A percentile compares a stretch with the other conserved stretches of the same genome.
Conservation (phyloP, 768 basidiomycete species). For the Ramaria rubella region DNA sequence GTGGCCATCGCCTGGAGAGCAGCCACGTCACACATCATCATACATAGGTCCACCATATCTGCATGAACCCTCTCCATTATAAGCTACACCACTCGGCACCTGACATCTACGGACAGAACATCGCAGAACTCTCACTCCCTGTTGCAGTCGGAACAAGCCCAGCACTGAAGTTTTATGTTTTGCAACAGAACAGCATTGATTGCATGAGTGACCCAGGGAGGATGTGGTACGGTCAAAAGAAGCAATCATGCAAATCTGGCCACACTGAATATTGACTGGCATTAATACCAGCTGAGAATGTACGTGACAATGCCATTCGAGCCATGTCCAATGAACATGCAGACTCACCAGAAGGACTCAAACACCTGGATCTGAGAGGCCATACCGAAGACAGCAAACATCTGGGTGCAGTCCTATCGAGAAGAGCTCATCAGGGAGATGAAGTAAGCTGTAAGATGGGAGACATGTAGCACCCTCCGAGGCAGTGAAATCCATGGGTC, state of each 20-base stretch:
- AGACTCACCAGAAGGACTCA: background rate
- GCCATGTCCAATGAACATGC: conserved; percentile 7
- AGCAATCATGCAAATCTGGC: conserved; percentile 41
- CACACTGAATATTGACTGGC: conserved; percentile 36
- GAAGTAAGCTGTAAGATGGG: too few relatives aligned
- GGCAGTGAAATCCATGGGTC: too few relatives aligned
- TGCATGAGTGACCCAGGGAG: conserved; percentile 23
- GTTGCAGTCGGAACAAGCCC: conserved; percentile 30
- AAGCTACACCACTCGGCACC: conserved; percentile 44
- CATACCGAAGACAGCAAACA: background rate
- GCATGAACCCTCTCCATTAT: background rate
- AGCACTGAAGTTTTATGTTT: background rate
- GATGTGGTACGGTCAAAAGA: conserved; percentile 49
- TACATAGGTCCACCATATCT: background rate
- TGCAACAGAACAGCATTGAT: background rate
- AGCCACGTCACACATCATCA: conserved; percentile 24
- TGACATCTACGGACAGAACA: conserved; percentile 48
- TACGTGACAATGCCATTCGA: background rate
- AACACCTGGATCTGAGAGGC: conserved; percentile 7
- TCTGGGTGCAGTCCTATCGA: conserved; percentile 8
- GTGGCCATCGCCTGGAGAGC: conserved; percentile 44
- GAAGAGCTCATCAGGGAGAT: conserved; percentile 1
- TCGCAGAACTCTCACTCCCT: conserved; percentile 52
- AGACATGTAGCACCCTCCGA: too few relatives aligned
- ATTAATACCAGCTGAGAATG: conserved; percentile 28